Conservation (phyloP, 495 filamentous ascomycete species). For the Neurospora sp. region DNA sequence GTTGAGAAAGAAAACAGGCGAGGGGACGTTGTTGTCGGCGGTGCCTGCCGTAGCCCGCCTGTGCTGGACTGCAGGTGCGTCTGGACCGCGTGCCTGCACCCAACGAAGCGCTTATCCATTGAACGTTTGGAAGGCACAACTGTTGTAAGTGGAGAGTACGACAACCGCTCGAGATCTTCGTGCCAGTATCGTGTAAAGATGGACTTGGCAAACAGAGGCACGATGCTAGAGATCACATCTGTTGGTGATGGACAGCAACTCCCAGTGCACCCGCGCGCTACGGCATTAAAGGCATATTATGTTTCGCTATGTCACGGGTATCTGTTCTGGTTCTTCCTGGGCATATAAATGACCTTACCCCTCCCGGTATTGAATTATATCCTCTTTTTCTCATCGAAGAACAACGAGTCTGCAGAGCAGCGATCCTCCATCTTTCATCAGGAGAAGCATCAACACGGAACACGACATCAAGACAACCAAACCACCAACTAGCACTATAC, state of each 20-base stretch:
- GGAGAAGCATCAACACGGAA: not conserved
- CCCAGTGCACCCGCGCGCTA: not conserved
- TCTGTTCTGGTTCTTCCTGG: not conserved
- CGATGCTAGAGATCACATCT: not conserved
- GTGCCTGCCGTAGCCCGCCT: not conserved
- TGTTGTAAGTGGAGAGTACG: not conserved
- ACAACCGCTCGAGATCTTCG: not conserved
- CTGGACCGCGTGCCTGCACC: not conserved
- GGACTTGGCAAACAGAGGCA: not conserved
- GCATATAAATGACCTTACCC: not conserved
- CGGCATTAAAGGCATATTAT: not conserved
- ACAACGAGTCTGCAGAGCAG: not conserved
- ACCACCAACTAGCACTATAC: not conserved
- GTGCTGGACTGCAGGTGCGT: not conserved
- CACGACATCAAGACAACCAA: not conserved
- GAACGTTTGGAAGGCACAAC: not conserved
- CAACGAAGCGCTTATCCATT: not conserved
- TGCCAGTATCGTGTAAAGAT: not conserved
- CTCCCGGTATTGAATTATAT: not conserved
- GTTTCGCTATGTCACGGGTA: not conserved
- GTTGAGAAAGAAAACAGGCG: too few species aligned
- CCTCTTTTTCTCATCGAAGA: not conserved
- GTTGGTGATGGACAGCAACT: not conserved
- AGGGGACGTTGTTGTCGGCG: too few species aligned
- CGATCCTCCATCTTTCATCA: not conserved